A percentile compares a stretch with the other conserved stretches of the same genome.
Conservation (phyloP, 2,329 filamentous ascomycete genomes). For the Aureobasidium sp. region DNA sequence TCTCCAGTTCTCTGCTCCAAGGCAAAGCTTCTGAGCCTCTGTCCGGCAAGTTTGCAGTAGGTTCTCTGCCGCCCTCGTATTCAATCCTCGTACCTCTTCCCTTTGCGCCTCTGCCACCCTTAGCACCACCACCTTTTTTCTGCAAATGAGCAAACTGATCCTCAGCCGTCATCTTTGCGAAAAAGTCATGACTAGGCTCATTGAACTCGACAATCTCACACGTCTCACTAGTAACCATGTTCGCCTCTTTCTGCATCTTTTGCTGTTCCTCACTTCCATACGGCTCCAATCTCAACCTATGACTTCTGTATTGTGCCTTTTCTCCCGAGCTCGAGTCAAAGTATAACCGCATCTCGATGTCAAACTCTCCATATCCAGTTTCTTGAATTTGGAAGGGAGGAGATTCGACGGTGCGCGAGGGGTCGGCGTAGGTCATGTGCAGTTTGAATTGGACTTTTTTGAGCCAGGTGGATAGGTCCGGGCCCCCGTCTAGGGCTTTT, state of each 20-base stretch:
- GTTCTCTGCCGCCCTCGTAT: slow-evolving; percentile 49
- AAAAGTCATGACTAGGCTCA: slow-evolving; percentile 89
- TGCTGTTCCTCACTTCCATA: slow-evolving; percentile 70
- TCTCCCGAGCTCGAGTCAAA: slow-evolving; percentile 82
- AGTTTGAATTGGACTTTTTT: slow-evolving; percentile 97
- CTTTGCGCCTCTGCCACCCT: slow-evolving; percentile 49
- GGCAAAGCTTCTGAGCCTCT: slow-evolving; percentile 53
- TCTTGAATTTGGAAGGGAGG: slow-evolving; percentile 74
- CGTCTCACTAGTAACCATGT: slow-evolving; percentile 67
- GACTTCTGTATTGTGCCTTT: slow-evolving; percentile 93
- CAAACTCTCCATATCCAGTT: slow-evolving; percentile 97
- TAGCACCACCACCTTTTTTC: slow-evolving; percentile 53
- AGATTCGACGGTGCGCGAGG: slow-evolving; percentile 74
- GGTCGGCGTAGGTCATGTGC: slow-evolving; percentile 92
- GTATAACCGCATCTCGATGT: slow-evolving; percentile 90
- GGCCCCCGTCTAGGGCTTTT: slow-evolving; percentile 75
- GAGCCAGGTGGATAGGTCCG: slow-evolving; percentile 87
- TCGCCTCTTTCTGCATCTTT: slow-evolving; percentile 57
- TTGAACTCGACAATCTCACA: slow-evolving; percentile 97
- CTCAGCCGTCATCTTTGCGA: slow-evolving; percentile 73
- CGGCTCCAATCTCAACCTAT: slow-evolving; percentile 83
- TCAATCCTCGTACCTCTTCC: slow-evolving; percentile 44
- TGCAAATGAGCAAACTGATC: slow-evolving; percentile 48
- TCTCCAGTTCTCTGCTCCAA: slow-evolving; percentile 17
- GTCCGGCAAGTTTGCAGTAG: slow-evolving; percentile 68